These are phyloP conservation scores for Aspergillus sojae DNA, from an alignment of 2,329 filamentous ascomycete genomes.

Conservation along the genomic window DNA sequence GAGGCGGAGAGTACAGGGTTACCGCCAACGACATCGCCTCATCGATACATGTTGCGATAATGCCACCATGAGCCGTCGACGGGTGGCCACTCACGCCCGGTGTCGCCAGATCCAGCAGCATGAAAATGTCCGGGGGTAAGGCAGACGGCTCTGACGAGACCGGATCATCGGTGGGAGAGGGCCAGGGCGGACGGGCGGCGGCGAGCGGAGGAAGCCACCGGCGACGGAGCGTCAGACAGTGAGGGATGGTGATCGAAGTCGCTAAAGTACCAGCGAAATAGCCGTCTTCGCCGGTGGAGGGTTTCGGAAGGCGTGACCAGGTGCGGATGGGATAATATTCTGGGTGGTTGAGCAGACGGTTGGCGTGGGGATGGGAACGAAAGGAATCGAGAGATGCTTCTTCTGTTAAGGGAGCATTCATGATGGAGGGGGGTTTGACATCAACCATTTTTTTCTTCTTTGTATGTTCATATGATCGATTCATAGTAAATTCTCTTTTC, in stretches of 20 bases:
- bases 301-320: constrained; percentile 43
- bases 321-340: constrained; percentile 44
- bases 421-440: constrained; percentile 6
- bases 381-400: constrained; percentile 27
- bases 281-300: constrained; percentile 45
- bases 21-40: constrained; percentile 48
- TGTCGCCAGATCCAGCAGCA: constrained; percentile 36
- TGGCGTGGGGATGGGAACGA: constrained; percentile 32
- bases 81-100: constrained; percentile 46
- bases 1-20: constrained; percentile 17
- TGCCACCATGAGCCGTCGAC: constrained; percentile 43
- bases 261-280: constrained; percentile 45
- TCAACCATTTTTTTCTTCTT: neutral
- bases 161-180: constrained; percentile 17
- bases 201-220: constrained; percentile 28
- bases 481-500: neutral
- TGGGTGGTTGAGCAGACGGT: constrained; percentile 33
- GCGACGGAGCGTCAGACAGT: constrained; percentile 42
- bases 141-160: constrained; percentile 21
- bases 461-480: neutral
- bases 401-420: constrained; percentile 10
- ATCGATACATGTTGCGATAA: constrained; percentile 46
- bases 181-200: constrained; percentile 30
- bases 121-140: constrained; percentile 40
- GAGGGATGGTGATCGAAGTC: constrained; percentile 44